phyloP scores from a whole-genome alignment of 495 filamentous ascomycete species.

The Neurospora tetrasperma region DNA sequence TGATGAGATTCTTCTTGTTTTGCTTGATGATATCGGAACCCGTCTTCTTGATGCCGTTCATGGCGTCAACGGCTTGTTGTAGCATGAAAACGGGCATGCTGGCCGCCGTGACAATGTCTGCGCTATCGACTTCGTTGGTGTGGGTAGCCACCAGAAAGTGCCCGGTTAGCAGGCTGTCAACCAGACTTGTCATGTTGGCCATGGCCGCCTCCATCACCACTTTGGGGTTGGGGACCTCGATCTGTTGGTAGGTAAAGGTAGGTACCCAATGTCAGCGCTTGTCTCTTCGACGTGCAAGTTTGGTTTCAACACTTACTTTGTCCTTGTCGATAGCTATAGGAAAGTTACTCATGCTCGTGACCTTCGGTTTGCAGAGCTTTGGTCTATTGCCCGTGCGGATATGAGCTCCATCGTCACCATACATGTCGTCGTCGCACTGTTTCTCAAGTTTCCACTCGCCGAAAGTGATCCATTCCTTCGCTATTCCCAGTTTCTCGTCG shows the following conservation, averaged over 20 bases:
- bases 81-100: conserved; percentile 3
- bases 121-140: not conserved
- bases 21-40: not conserved
- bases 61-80: conserved; percentile 1
- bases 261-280: not conserved
- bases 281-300: not conserved
- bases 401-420: not conserved
- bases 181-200: not conserved
- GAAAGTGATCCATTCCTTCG: not conserved
- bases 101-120: not conserved
- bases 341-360: not conserved
- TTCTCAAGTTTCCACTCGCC: not conserved
- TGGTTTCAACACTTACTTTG: not conserved
- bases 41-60: conserved; percentile 5
- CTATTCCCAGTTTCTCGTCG: not conserved
- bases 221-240: not conserved
- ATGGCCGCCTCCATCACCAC: conserved; percentile 1
- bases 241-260: not conserved
- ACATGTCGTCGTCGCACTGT: not conserved
- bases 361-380: too few relatives aligned
- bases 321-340: not conserved
- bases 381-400: not conserved
- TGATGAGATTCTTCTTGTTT: conserved; percentile 2
- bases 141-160: not conserved
- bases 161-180: not conserved